Evolutionary conservation across 192 early-diverging fungal genomes (phyloP).

Genomic region (Umbelopsis sp.): DNA sequence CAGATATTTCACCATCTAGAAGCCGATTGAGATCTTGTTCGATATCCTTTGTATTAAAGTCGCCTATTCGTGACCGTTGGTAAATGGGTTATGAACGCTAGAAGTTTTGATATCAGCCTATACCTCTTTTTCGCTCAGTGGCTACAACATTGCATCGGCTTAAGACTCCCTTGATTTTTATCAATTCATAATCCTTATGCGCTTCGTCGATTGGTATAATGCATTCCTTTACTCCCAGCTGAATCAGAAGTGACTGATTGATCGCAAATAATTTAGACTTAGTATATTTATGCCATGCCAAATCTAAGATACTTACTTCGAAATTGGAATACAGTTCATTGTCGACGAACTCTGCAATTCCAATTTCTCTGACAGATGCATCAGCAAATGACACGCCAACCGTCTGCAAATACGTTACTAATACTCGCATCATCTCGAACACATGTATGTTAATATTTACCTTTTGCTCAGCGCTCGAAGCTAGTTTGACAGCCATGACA

Average conservation of each 20-base stretch:
- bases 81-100: neutral
- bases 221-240: constrained; percentile 93
- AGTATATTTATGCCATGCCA: neutral
- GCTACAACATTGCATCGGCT: constrained; percentile 78
- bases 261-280: neutral
- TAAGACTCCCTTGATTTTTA: constrained; percentile 71
- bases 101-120: neutral
- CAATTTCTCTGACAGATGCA: constrained; percentile 77
- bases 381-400: constrained; percentile 93
- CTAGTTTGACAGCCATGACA: constrained; percentile 77
- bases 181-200: constrained; percentile 65
- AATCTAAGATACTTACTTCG: constrained; percentile 60
- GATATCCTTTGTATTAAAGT: constrained; percentile 77
- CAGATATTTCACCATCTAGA: constrained; percentile 65
- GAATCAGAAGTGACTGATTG: constrained; percentile 79
- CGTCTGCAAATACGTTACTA: constrained; percentile 38
- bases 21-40: constrained; percentile 88
- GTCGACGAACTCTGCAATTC: constrained; percentile 90
- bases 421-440: neutral
- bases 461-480: constrained; percentile 61
- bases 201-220: constrained; percentile 63
- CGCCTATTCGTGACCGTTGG: constrained; percentile 30
- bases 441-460: constrained; percentile 35
- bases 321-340: constrained; percentile 92
- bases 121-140: constrained; percentile 68